Base-by-base conservation (phyloP, 306 rosid genomes). In the Trifolium dubium region DNA sequence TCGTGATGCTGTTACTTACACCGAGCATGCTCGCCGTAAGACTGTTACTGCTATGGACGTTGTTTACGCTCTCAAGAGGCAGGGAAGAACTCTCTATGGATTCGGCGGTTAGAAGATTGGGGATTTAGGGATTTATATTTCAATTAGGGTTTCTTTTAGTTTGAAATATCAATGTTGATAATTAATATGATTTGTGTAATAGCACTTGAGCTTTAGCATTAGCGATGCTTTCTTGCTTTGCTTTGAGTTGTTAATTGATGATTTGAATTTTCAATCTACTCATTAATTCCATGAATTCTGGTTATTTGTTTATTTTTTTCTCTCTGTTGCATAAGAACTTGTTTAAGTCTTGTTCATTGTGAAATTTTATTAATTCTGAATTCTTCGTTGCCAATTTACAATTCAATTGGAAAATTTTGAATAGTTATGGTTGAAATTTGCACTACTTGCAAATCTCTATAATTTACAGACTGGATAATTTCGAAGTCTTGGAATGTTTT, bases 41-140 rank as follows among this genome's bases (percentile, higher is more conserved):
- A 87, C 92, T 0, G 87, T 85, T 0, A 87, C 92, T 4, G 87
- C 87, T 1, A 87, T 87, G 92, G 92, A 87, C 2, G 89, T 87
- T 37, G 91, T 87, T 0, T 87, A 87, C 0, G 86, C 91, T 0
- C 71, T 87, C 41, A 87, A 87, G 86, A 85, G 92, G 74, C 92
- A 87, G 69, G 92, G 89, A 0, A 84, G 92, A 17, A 85, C 92
- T 7, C 89, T 87, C 1, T 87, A 83, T 4, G 92, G 89, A 0
- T 85, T 87, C 14, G 92, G 87, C 0, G 89, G 92, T 3, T 87
- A 81, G 74, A 13, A 0, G 19, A 2, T 54, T 74, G n/a, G 55
- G 77, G 12, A 7, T 28, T 58, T 0, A 12, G 49, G 72, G 9
- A 10, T 28, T 58, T 0, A 15, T 1, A 1, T 4, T 11, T 3